phyloP scores from a whole-genome alignment of 2,329 filamentous ascomycete species.

The Chrysosporium keratinophilum region DNA sequence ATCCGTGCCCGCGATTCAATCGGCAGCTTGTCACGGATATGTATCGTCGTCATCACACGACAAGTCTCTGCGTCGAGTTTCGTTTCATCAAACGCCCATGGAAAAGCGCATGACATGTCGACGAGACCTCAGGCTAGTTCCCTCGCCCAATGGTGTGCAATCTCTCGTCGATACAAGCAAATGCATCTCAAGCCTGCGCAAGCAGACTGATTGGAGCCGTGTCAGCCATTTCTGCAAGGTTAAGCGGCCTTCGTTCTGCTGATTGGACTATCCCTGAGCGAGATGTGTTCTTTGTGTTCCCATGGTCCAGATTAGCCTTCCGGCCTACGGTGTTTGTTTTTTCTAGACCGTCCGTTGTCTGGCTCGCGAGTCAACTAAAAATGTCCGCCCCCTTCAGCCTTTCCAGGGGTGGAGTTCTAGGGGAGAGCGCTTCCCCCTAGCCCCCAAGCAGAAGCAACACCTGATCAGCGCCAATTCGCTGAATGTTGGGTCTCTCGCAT shows the following conservation, averaged over 20 bases:
- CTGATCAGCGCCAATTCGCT: constrained; percentile 1
- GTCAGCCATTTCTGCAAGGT: background rate
- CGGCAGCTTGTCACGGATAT: too few species aligned
- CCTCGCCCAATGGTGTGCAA: too few species aligned
- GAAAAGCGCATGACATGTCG: too few species aligned
- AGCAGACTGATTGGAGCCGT: background rate
- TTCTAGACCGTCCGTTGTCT: background rate
- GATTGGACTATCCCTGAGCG: constrained; percentile 1
- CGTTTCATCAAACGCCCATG: too few species aligned
- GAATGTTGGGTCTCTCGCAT: background rate
- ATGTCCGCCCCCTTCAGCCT: background rate
- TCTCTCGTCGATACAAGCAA: background rate
- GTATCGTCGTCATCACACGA: too few species aligned
- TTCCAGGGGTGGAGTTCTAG: constrained; percentile 9
- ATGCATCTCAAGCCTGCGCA: background rate
- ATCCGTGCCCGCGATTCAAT: too few species aligned
- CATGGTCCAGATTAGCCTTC: background rate
- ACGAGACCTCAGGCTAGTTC: too few species aligned
- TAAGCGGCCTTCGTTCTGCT: background rate
- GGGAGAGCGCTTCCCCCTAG: background rate
- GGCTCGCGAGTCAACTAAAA: background rate
- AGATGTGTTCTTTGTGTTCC: constrained; percentile 4
- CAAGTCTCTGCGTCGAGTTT: too few species aligned
- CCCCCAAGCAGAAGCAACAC: background rate
- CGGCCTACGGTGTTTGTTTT: background rate